These are phyloP conservation scores for Choiromyces venosus DNA, from an alignment of 495 filamentous ascomycete species.

Conservation along the genomic window DNA sequence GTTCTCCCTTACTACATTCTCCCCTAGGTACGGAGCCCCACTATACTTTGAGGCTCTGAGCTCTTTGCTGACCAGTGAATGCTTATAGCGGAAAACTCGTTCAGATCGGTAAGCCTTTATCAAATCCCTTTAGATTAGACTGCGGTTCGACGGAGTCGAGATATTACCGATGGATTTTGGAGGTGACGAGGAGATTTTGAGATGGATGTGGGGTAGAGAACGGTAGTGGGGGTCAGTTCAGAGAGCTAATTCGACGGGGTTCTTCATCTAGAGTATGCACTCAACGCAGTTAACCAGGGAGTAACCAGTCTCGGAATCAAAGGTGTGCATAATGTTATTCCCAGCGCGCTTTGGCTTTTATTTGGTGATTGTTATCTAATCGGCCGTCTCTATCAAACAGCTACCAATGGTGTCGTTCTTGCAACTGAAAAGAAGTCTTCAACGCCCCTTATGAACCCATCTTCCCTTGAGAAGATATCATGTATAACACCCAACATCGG, in stretches of 20 bases:
- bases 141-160: background rate
- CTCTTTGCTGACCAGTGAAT: conserved; percentile 26
- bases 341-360: background rate
- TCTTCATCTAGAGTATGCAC: conserved; percentile 75
- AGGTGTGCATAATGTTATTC: conserved; percentile 51
- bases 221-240: background rate
- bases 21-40: conserved; percentile 68
- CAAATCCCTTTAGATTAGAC: conserved; percentile 6
- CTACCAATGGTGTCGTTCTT: conserved; percentile 97
- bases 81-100: conserved; percentile 42
- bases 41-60: conserved; percentile 7
- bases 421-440: conserved; percentile 99
- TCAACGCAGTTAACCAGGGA: conserved; percentile 98
- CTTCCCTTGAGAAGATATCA: conserved; percentile 94
- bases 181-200: background rate
- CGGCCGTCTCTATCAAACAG: conserved; percentile 47
- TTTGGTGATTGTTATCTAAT: background rate
- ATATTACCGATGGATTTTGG: conserved; percentile 4
- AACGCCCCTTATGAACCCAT: conserved; percentile 89
- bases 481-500: conserved; percentile 98
- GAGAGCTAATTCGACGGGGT: conserved; percentile 36
- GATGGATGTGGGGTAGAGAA: conserved; percentile 12
- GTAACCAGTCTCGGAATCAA: conserved; percentile 98
- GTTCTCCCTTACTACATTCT: conserved; percentile 99
- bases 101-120: conserved; percentile 53